Conservation (phyloP, 108 stramenopile genomes). For the Nitzschia palea region DNA sequence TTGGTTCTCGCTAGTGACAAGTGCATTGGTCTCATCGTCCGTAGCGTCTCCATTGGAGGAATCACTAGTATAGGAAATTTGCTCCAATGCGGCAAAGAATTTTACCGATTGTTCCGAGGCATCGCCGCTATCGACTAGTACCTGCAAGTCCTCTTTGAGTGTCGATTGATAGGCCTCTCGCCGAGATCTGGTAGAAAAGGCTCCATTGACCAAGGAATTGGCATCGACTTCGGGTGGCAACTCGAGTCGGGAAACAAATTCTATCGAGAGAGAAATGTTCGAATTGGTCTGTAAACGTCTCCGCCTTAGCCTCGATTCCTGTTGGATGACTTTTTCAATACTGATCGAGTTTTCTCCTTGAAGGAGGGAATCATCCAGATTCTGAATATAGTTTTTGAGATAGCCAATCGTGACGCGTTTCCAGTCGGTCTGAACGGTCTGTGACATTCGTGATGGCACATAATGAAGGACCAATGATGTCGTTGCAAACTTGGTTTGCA, state of each 20-base stretch:
- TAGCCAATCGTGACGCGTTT: not conserved
- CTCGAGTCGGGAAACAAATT: not conserved
- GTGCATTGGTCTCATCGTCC: not conserved
- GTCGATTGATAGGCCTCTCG: not conserved
- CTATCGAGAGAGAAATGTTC: not conserved
- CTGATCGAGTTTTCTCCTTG: not conserved
- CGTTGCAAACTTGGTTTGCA: constrained; percentile 13
- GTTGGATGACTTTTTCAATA: not conserved
- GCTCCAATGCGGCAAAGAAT: constrained; percentile 2
- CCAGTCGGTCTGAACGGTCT: not conserved
- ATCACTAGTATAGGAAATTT: not conserved
- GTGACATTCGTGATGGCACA: not conserved
- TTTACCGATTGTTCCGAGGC: not conserved
- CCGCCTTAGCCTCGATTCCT: not conserved
- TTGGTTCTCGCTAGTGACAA: not conserved
- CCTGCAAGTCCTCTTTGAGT: not conserved
- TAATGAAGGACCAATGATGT: constrained; percentile 1
- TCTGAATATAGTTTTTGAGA: not conserved
- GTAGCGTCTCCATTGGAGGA: not conserved
- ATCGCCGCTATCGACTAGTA: too few species aligned
- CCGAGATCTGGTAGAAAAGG: constrained; percentile 9
- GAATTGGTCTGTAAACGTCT: not conserved
- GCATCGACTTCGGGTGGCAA: constrained; percentile 7
- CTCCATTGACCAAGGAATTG: constrained; percentile 3
- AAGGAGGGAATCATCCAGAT: not conserved